Conservation (phyloP, 2,329 filamentous ascomycete genomes). For the Lecanicillium sp. region DNA sequence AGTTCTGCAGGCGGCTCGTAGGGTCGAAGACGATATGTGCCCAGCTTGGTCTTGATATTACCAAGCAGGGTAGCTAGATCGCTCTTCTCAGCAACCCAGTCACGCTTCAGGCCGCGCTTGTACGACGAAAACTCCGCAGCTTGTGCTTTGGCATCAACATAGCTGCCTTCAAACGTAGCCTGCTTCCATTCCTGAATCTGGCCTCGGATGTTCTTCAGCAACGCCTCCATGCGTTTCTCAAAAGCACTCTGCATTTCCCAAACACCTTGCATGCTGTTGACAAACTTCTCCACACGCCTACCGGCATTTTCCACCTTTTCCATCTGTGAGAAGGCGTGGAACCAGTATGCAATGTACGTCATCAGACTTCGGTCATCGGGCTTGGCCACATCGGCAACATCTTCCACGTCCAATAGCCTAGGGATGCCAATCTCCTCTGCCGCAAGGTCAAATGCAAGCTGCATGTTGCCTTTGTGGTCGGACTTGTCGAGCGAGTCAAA, state of each 20-base stretch:
- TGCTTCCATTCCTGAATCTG: conserved; percentile 72
- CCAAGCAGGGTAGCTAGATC: conserved; percentile 87
- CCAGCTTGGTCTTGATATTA: conserved; percentile 98
- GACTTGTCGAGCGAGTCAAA: conserved; percentile 90
- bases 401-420: conserved; percentile 90
- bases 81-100: conserved; percentile 97
- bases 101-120: conserved; percentile 82
- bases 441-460: conserved; percentile 93
- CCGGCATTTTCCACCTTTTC: conserved; percentile 98
- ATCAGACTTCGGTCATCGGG: conserved; percentile 95
- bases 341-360: conserved; percentile 99
- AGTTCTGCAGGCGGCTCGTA: conserved; percentile 86
- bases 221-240: conserved; percentile 79
- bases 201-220: conserved; percentile 65
- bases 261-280: conserved; percentile 96
- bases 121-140: conserved; percentile 75
- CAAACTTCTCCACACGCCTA: conserved; percentile 93
- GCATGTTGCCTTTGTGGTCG: conserved; percentile 95
- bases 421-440: conserved; percentile 95
- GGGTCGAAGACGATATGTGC: conserved; percentile 82
- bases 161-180: conserved; percentile 82
- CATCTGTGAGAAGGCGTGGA: conserved; percentile 98
- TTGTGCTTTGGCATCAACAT: conserved; percentile 85
- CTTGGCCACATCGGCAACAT: conserved; percentile 93
- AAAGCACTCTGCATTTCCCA: conserved; percentile 99